Percentiles rank a stretch among this genome's conserved stretches.
Conservation (phyloP, 2,329 filamentous ascomycete genomes). For the Curvularia sp. region DNA sequence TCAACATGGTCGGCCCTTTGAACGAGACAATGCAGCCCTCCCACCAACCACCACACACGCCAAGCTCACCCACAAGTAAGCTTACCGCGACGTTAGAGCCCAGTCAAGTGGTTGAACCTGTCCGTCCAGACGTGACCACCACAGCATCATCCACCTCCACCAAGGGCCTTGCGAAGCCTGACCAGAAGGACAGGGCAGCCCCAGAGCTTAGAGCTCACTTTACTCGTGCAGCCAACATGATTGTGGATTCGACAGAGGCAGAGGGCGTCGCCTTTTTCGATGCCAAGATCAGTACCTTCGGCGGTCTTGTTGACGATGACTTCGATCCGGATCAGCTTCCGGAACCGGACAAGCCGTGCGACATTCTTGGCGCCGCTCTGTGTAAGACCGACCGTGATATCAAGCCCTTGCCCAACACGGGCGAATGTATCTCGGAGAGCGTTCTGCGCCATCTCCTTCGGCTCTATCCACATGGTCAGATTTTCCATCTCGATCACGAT, state of each 20-base stretch:
- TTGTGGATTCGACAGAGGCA: conserved; percentile 49
- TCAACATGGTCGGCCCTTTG: conserved; percentile 27
- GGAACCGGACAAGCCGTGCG: conserved; percentile 46
- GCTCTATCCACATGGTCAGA: conserved; percentile 47
- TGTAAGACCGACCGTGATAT: conserved; percentile 27
- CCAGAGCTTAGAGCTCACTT: conserved; percentile 48
- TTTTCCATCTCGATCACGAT: conserved; percentile 50
- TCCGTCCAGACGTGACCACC: conserved; percentile 25
- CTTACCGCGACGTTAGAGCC: conserved; percentile 30
- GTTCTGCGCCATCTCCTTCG: conserved; percentile 45
- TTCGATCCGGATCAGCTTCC: conserved; percentile 40
- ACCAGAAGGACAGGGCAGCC: conserved; percentile 33
- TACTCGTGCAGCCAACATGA: conserved; percentile 49
- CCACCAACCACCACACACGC: conserved; percentile 27
- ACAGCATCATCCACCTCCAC: conserved; percentile 37
- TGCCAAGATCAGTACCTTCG: conserved; percentile 49
- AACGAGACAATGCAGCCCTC: conserved; percentile 22
- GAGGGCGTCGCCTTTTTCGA: conserved; percentile 51
- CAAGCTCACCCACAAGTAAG: conserved; percentile 35
- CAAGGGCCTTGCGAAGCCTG: conserved; percentile 23
- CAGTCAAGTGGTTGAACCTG: conserved; percentile 28
- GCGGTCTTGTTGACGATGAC: conserved; percentile 49
- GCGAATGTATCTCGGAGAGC: conserved; percentile 42
- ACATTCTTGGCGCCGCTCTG: conserved; percentile 39
- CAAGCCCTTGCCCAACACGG: conserved; percentile 17